phyloP scores from a whole-genome alignment of 2,329 filamentous ascomycete species.

The Raffaelea albimanens region DNA sequence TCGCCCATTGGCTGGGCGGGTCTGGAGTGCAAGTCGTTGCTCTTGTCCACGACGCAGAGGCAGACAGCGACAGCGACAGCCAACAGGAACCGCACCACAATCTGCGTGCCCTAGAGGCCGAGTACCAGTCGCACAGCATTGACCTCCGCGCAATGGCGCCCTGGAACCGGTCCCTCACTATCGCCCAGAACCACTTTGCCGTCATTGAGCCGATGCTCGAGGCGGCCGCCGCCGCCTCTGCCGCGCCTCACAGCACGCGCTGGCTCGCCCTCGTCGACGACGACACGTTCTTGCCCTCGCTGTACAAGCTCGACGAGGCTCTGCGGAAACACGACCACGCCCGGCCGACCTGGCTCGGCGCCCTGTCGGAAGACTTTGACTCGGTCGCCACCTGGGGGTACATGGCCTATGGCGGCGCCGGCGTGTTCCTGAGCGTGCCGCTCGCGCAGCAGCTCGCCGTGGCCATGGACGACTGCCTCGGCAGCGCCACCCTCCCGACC shows the following conservation, averaged over 20 bases:
- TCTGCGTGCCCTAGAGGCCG: slow-evolving; percentile 20
- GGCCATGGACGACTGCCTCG: slow-evolving; percentile 37
- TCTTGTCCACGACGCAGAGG: slow-evolving; percentile 33
- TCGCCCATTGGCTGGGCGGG: slow-evolving; percentile 46
- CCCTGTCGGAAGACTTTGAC: slow-evolving; percentile 45
- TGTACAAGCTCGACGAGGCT: slow-evolving; percentile 37
- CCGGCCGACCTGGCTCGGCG: slow-evolving; percentile 43
- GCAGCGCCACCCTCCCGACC: slow-evolving; percentile 26
- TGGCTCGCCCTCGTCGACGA: slow-evolving; percentile 53
- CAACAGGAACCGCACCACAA: slow-evolving; percentile 4
- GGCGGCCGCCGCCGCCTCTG: slow-evolving; percentile 28
- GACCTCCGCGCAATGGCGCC: slow-evolving; percentile 15
- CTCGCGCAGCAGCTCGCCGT: slow-evolving; percentile 36
- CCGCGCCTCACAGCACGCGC: slow-evolving; percentile 33
- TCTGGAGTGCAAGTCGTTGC: slow-evolving; percentile 42
- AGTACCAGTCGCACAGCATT: slow-evolving; percentile 22
- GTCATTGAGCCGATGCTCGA: slow-evolving; percentile 40
- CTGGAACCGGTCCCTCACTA: slow-evolving; percentile 23
- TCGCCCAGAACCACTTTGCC: slow-evolving; percentile 49
- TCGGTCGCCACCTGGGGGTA: slow-evolving; percentile 43
- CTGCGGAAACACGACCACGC: slow-evolving; percentile 38
- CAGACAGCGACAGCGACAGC: background rate
- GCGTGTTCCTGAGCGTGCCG: slow-evolving; percentile 46
- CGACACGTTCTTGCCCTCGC: slow-evolving; percentile 53
- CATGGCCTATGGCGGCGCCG: slow-evolving; percentile 53